Evolutionary conservation across 2,329 filamentous ascomycete species (phyloP), one percentile per base, ranked within the genome.

Genomic region (Lasiodiplodia hormozganensis): DNA sequence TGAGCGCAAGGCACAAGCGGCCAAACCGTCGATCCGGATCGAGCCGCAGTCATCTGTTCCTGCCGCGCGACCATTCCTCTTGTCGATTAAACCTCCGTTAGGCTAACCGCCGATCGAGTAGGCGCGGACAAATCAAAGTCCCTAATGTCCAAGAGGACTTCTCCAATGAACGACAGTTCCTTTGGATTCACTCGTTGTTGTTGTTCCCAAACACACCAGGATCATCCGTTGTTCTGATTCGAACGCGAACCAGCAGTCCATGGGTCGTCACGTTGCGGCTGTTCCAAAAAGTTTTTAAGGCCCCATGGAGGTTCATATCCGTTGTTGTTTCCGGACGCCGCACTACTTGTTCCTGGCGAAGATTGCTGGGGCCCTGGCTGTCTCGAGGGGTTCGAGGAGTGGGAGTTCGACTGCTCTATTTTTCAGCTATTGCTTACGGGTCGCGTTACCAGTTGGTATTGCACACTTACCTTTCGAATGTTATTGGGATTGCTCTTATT

Each of bases 1-100:
- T 43, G 40, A 43, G 40, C 18, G 43, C 43, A 47, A n/a, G 18
- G 5, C n/a, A 47, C 14, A 16, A 43, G 40, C 18, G 40, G 23
- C 49, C 12, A 56, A 12, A 8, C 25, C 23, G 43, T 51, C 40
- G 58, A 51, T 51, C 40, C 25, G 40, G 40, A 23, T n/a, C n/a
- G 25, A 28, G 16, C 58, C 16, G 58, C 40, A 51, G 40, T n/a
- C 49, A 28, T 62, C 58, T 18, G 58, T 34, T 21, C 40, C 43
- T 62, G n/a, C 25, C 14, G 23, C 18, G 2, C n/a, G 31, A 28
- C 25, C 43, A 36, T 7, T 49, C 58, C 18, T 21, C 34, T 23
- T n/a, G 5, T 31, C 10, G 25, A 34, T 21, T n/a, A 36, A 31
- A 7, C 28, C 8, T 34, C 52, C 52, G 28, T 16, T 11, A 36